phyloP scores from a whole-genome alignment of 2,329 filamentous ascomycete species.

The Claviceps spartinae region DNA sequence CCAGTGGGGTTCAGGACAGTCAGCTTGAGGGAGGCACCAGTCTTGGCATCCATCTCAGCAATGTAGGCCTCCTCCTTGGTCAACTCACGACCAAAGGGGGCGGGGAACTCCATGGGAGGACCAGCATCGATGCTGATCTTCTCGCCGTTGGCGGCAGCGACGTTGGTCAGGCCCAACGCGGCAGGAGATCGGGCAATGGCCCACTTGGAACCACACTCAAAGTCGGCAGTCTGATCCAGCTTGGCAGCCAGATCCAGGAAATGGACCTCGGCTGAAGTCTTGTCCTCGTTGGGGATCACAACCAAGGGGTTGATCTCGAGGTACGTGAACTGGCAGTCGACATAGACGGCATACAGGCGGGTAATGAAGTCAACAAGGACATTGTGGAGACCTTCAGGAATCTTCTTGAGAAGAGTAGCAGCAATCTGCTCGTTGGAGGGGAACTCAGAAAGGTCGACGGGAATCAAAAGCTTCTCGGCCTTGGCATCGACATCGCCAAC shows the following conservation, averaged over 20 bases:
- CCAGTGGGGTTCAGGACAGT: conserved; percentile 87
- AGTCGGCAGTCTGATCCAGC: conserved; percentile 97
- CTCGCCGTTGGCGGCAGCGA: conserved; percentile 45
- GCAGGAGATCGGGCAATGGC: conserved; percentile 84
- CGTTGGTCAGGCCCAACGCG: conserved; percentile 68
- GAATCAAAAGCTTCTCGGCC: conserved; percentile 95
- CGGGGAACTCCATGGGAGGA: conserved; percentile 97
- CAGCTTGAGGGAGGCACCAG: conserved; percentile 94
- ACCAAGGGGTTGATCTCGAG: conserved; percentile 99
- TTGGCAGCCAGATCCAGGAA: conserved; percentile 98
- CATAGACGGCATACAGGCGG: conserved; percentile 94
- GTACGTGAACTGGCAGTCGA: conserved; percentile 99
- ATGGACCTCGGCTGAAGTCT: conserved; percentile 86
- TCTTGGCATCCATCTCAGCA: conserved; percentile 96
- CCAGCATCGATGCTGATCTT: conserved; percentile 92
- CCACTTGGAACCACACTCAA: conserved; percentile 99
- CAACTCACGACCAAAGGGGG: conserved; percentile 95
- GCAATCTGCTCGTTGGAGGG: conserved; percentile 95
- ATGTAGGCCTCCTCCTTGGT: conserved; percentile 99
- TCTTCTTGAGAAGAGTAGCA: conserved; percentile 71
- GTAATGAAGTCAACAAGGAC: conserved; percentile 99
- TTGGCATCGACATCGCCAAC: conserved; percentile 98
- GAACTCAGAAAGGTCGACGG: conserved; percentile 87
- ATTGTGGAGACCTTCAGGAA: conserved; percentile 90
- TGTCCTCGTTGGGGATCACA: conserved; percentile 86